Conservation (phyloP, 1,139 yeast genomes). For the Yamadazyma sp. region DNA sequence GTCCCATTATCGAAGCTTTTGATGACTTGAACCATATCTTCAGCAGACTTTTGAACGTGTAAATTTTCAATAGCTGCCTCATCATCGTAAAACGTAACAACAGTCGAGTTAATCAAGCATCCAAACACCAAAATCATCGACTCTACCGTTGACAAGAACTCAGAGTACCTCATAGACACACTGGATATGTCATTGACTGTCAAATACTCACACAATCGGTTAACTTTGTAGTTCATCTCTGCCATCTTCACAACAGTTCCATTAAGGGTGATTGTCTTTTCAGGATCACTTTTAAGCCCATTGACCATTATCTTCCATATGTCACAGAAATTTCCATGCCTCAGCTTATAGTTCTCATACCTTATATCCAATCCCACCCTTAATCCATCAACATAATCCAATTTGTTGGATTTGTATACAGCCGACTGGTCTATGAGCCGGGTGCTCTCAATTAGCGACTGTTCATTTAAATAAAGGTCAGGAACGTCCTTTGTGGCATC, state of each 20-base stretch:
- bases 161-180: constrained; percentile 19
- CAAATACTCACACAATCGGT: constrained; percentile 18
- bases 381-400: constrained; percentile 61
- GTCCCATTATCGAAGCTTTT: constrained; percentile 3
- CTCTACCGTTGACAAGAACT: constrained; percentile 19
- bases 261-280: constrained; percentile 18
- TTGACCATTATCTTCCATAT: constrained; percentile 51
- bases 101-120: constrained; percentile 30
- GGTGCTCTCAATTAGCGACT: constrained; percentile 57
- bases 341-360: constrained; percentile 55
- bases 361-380: constrained; percentile 67
- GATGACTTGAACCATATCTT: background rate
- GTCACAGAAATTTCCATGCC: constrained; percentile 71
- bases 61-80: constrained; percentile 8
- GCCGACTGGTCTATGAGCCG: constrained; percentile 62
- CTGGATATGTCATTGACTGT: constrained; percentile 11
- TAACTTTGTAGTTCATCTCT: constrained; percentile 26
- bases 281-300: constrained; percentile 14
- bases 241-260: constrained; percentile 17
- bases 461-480: constrained; percentile 57
- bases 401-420: constrained; percentile 60
- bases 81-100: constrained; percentile 21
- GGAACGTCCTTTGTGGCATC: constrained; percentile 49
- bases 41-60: constrained; percentile 2
- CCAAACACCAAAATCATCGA: constrained; percentile 26